Evolutionary conservation across 2,329 filamentous ascomycete species (phyloP).

Genomic region (Aspergillus luchuensis): DNA sequence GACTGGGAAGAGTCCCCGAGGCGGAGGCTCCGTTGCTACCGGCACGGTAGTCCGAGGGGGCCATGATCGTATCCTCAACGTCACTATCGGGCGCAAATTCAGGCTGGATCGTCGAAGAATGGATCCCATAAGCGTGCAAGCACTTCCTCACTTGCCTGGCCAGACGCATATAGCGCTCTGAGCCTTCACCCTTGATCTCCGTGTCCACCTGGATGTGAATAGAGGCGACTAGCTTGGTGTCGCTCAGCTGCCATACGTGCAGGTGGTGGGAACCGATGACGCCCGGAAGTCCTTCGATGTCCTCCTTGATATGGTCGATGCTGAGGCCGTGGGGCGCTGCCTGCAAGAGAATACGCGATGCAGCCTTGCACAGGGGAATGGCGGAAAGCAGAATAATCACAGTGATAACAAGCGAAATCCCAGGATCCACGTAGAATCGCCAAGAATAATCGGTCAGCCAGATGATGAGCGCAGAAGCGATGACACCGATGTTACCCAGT

Average conservation of each 20-base stretch:
- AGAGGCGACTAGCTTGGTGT: conserved; percentile 90
- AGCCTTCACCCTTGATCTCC: conserved; percentile 78
- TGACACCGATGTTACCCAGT: conserved; percentile 52
- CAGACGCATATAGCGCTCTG: conserved; percentile 83
- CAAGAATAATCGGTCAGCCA: conserved; percentile 83
- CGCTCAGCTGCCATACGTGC: conserved; percentile 96
- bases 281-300: conserved; percentile 81
- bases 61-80: conserved; percentile 30
- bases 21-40: conserved; percentile 13
- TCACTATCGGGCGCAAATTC: conserved; percentile 62
- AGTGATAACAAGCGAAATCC: conserved; percentile 92
- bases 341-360: conserved; percentile 81
- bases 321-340: conserved; percentile 87
- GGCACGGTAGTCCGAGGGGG: conserved; percentile 25
- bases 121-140: conserved; percentile 92
- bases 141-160: conserved; percentile 81
- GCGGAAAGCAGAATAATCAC: conserved; percentile 63
- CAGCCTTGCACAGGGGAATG: conserved; percentile 55
- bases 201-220: conserved; percentile 92
- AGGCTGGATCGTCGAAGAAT: conserved; percentile 95
- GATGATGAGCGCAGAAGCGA: conserved; percentile 74
- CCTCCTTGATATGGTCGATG: conserved; percentile 86
- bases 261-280: conserved; percentile 92
- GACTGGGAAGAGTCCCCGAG: conserved; percentile 32
- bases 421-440: conserved; percentile 85